Percentiles rank a stretch among this genome's conserved stretches.
phyloP scores from a whole-genome alignment of 2,329 filamentous ascomycete genomes.

The Xylariales sp. region DNA sequence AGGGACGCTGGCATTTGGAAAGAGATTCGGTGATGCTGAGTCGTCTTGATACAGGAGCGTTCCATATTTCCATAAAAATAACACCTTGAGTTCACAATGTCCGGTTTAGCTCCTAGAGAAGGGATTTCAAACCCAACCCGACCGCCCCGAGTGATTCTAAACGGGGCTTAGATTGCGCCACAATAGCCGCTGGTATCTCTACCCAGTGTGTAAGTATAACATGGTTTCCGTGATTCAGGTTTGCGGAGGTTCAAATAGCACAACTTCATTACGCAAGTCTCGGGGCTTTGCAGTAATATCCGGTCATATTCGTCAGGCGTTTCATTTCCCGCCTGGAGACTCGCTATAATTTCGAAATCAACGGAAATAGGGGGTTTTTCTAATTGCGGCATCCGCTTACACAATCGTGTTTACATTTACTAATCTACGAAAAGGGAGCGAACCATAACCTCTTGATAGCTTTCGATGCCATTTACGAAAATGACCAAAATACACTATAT shows the following conservation, averaged over 20 bases:
- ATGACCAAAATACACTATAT: no score
- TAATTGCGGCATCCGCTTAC: no score
- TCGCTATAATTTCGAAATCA: no score
- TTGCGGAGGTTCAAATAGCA: not conserved
- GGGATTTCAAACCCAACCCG: not conserved
- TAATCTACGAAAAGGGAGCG: no score
- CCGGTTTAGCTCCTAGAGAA: not conserved
- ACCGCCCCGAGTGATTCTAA: no score
- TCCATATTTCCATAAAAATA: not conserved
- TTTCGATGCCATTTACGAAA: no score
- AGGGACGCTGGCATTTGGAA: slow-evolving; percentile 61
- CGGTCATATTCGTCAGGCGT: not conserved
- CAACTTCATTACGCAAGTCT: not conserved
- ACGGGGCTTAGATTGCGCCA: not conserved
- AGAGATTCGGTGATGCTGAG: slow-evolving; percentile 50
- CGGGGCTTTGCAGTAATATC: no score
- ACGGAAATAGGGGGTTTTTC: no score
- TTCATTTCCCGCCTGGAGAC: not conserved
- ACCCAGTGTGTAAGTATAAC: not conserved
- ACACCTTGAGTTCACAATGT: not conserved
- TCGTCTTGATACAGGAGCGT: slow-evolving; percentile 18
- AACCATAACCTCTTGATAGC: no score
- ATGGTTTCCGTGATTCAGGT: not conserved
- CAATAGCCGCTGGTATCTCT: not conserved
- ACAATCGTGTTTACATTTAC: no score